Percentiles rank a stretch among this genome's conserved stretches.
These are phyloP conservation scores for Obelidium mucronatum DNA, from an alignment of 192 early-diverging fungal species.

Conservation along the genomic window DNA sequence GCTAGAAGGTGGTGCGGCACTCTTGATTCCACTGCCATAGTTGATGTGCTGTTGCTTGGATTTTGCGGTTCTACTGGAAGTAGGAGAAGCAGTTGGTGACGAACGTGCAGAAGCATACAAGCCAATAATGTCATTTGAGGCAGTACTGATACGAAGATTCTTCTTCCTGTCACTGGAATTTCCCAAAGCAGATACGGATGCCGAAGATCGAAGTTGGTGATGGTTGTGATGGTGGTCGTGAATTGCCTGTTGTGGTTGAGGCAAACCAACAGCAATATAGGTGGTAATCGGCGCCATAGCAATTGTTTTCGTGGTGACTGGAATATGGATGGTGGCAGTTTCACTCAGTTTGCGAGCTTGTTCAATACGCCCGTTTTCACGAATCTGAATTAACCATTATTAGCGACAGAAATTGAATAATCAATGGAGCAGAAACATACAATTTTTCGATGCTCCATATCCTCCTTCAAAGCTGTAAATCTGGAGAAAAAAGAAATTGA, in stretches of 20 bases:
- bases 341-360: conserved; percentile 19
- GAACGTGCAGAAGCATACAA: too few relatives aligned
- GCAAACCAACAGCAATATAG: too few relatives aligned
- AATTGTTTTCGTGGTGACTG: conserved; percentile 17
- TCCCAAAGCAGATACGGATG: too few relatives aligned
- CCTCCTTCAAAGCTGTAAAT: conserved; percentile 28
- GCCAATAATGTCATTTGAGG: not conserved
- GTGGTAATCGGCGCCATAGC: not conserved
- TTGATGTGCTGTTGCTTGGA: too few relatives aligned
- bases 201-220: too few relatives aligned
- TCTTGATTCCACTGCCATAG: not conserved
- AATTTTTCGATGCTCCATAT: not conserved
- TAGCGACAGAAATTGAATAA: too few relatives aligned
- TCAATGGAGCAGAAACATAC: too few relatives aligned
- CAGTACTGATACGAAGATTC: not conserved
- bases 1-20: not conserved
- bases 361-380: conserved; percentile 14
- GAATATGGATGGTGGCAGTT: conserved; percentile 14
- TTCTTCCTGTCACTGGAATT: too few relatives aligned
- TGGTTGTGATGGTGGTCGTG: not conserved
- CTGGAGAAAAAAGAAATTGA: too few relatives aligned
- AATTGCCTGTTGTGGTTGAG: not conserved
- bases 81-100: too few relatives aligned
- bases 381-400: too few relatives aligned
- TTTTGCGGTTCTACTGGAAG: too few relatives aligned